Percentiles rank a stretch among this genome's conserved stretches.
Conservation (phyloP, 192 early-diverging fungal species). For the Coemansia sp. region DNA sequence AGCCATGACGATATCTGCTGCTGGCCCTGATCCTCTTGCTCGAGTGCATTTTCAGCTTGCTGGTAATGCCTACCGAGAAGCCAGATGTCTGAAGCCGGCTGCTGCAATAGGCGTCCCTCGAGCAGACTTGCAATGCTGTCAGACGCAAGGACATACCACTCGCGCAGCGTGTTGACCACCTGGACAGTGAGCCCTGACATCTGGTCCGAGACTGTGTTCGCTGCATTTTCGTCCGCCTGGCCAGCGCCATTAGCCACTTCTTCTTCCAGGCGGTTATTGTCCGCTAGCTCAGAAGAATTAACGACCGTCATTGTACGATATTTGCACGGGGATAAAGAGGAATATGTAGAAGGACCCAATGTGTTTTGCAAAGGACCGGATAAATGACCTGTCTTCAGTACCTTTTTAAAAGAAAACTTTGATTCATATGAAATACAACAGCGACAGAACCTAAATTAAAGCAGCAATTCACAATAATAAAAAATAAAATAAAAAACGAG, state of each 20-base stretch:
- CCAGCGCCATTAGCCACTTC: background rate
- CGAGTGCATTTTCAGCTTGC: background rate
- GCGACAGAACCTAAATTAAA: too few species aligned
- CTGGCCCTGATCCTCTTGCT: background rate
- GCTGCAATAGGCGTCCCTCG: conserved; percentile 39
- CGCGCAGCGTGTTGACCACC: conserved; percentile 48
- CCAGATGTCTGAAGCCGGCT: conserved; percentile 44
- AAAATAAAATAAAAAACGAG: too few species aligned
- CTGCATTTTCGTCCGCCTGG: background rate
- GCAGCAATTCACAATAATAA: too few species aligned
- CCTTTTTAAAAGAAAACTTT: too few species aligned
- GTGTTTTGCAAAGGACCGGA: too few species aligned
- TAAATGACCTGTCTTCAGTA: too few species aligned
- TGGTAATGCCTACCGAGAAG: conserved; percentile 49
- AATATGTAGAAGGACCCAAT: too few species aligned
- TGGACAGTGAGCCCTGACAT: conserved; percentile 20
- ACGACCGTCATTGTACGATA: too few species aligned
- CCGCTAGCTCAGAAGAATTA: too few species aligned
- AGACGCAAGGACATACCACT: conserved; percentile 49
- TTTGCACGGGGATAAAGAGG: too few species aligned
- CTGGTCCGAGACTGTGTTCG: conserved; percentile 11
- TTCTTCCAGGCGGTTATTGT: too few species aligned
- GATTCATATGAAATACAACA: too few species aligned
- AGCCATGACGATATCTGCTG: conserved; percentile 1
- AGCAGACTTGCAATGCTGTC: conserved; percentile 48